Evolutionary conservation across 495 filamentous ascomycete genomes (phyloP), one percentile per base, ranked within the genome.

Genomic region (Xylaria nigripes): DNA sequence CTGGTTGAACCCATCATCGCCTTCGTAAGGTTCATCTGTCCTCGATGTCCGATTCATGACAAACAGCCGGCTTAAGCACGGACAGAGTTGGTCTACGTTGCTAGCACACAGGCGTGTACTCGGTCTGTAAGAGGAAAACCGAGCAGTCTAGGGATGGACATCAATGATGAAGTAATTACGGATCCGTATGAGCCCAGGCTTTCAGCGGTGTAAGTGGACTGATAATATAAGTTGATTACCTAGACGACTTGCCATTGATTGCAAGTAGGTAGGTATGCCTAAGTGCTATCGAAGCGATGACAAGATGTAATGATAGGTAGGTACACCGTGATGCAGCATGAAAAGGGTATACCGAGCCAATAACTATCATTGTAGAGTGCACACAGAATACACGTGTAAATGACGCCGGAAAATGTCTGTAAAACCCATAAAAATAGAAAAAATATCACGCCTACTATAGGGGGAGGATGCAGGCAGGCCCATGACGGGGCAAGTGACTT

Each of bases 1-100:
- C 64, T 85, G 81, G 61, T 84, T 84, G 57, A 71, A 72, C 50
- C 79, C 79, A 19, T 78, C 79, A 19, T 78, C 65, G 44, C 68
- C 68, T 43, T 69, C 67, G 34, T 69, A 63, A 15, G 74, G 75
- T 58, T 82, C 79, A 43, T 78, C 72, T 16, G 73, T 77, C 40
- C 74, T 59, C 8, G 79, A 82, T 1, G 81, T 76, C 46, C 77
- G 76, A 58, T 82, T 83, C 76, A 80, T 81, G 44, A 48, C 63
- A 32, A 27, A n/a, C n/a, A 5, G 51, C 52, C 15, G 15, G 32
- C 23, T 32, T 32, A 30, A 42, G 36, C 23, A 46, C 19, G 16
- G 41, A 13, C 3, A 19, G 22, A 43, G 6, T 10, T 15, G 22
- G 18, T 19, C 41, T 21, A 23, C 41, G 32, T 2, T 36, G 32